phyloP scores from a whole-genome alignment of 495 filamentous ascomycete genomes.

The Penicillium psychrofluorescens region DNA sequence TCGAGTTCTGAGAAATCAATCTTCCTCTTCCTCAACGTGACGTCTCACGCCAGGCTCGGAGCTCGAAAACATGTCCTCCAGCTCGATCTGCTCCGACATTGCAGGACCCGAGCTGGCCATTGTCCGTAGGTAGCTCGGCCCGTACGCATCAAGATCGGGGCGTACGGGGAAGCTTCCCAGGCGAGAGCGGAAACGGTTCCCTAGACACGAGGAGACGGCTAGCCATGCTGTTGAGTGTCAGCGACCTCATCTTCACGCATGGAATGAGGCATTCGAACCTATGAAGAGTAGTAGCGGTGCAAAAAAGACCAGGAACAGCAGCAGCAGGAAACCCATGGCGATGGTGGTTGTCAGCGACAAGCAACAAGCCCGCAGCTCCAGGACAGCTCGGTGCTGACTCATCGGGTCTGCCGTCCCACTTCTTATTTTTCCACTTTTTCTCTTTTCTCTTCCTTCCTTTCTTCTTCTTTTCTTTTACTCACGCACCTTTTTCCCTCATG shows the following conservation, averaged over 20 bases:
- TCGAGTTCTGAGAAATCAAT: conserved; percentile 56
- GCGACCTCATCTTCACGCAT: not conserved
- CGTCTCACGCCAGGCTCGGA: conserved; percentile 27
- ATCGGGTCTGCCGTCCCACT: too few species aligned
- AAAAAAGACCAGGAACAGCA: conserved; percentile 44
- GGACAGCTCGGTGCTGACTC: too few species aligned
- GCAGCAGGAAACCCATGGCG: conserved; percentile 41
- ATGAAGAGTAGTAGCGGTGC: conserved; percentile 39
- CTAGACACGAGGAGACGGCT: conserved; percentile 52
- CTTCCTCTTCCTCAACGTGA: conserved; percentile 30
- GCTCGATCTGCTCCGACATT: conserved; percentile 58
- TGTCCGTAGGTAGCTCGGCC: conserved; percentile 46
- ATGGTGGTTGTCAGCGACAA: not conserved
- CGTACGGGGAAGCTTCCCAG: conserved; percentile 26
- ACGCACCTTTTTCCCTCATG: conserved; percentile 17
- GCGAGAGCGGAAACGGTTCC: conserved; percentile 43
- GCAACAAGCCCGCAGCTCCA: not conserved
- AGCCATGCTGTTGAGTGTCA: conserved; percentile 42
- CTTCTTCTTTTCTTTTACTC: conserved; percentile 2
- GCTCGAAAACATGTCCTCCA: conserved; percentile 47
- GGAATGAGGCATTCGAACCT: conserved; percentile 16
- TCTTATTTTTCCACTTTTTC: conserved; percentile 13
- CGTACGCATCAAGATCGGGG: conserved; percentile 39
- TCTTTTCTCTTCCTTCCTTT: conserved; percentile 12
- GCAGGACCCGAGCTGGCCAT: conserved; percentile 46